Conservation (phyloP, 108 stramenopile genomes). For the Cylindrotheca fusiformis region DNA sequence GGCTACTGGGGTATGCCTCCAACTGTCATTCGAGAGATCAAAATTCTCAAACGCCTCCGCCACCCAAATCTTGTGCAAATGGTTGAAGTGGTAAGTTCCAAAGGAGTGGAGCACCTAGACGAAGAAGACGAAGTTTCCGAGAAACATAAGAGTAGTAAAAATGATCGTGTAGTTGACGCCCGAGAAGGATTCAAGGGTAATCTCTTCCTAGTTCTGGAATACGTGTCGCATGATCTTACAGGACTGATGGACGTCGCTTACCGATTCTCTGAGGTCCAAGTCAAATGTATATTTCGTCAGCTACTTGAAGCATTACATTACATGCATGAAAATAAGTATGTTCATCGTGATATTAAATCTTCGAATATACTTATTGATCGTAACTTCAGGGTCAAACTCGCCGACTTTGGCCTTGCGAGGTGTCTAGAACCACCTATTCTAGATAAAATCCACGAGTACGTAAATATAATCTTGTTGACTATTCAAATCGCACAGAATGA, state of each 20-base stretch:
- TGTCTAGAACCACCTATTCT: constrained; percentile 58
- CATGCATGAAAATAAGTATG: constrained; percentile 76
- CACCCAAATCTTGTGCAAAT: constrained; percentile 76
- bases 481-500: not conserved
- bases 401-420: constrained; percentile 88
- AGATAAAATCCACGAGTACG: constrained; percentile 54
- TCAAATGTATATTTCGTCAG: constrained; percentile 73
- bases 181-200: constrained; percentile 84
- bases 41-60: constrained; percentile 71
- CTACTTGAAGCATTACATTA: constrained; percentile 71
- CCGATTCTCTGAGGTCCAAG: constrained; percentile 67
- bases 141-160: constrained; percentile 25
- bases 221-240: constrained; percentile 79
- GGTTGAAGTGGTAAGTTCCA: constrained; percentile 83
- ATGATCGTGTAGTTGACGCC: constrained; percentile 38
- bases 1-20: constrained; percentile 71
- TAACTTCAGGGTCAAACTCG: constrained; percentile 78
- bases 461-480: constrained; percentile 4
- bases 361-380: constrained; percentile 90
- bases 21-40: constrained; percentile 83
- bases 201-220: constrained; percentile 79
- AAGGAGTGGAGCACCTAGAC: constrained; percentile 77
- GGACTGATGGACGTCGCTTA: constrained; percentile 79
- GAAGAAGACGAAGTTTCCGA: constrained; percentile 28
- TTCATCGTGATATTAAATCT: constrained; percentile 83